These are phyloP conservation scores for Leucogyrophana mollusca DNA, from an alignment of 768 basidiomycete species.

Conservation along the genomic window DNA sequence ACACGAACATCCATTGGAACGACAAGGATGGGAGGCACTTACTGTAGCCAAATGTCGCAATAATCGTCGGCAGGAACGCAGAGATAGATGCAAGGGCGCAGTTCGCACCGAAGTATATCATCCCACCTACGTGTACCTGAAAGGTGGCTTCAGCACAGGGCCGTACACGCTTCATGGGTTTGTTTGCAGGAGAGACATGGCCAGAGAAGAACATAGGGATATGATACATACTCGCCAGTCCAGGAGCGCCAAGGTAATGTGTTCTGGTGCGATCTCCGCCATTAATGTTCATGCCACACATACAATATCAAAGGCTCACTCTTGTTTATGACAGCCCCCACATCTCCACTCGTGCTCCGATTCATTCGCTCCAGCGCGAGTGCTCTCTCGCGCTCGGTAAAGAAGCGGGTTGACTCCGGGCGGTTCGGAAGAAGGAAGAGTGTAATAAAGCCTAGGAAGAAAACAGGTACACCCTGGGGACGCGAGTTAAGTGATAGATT, in stretches of 20 bases:
- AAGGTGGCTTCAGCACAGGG: not conserved
- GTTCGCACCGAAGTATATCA: constrained; percentile 69
- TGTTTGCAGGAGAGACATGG: too few species aligned
- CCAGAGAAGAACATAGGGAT: not conserved
- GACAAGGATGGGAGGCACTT: constrained; percentile 20
- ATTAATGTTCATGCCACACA: too few species aligned
- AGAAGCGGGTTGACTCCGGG: constrained; percentile 59
- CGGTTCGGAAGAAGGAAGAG: constrained; percentile 56
- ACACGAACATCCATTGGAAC: not conserved
- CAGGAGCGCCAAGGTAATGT: constrained; percentile 53
- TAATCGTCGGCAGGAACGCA: constrained; percentile 75
- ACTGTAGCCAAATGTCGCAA: constrained; percentile 65
- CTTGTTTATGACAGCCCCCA: constrained; percentile 56
- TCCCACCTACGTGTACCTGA: constrained; percentile 49
- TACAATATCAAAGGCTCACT: constrained; percentile 40
- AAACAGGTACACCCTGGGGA: constrained; percentile 53
- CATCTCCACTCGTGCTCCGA: constrained; percentile 57
- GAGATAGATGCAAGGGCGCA: constrained; percentile 66
- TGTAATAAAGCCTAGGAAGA: constrained; percentile 52
- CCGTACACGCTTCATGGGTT: not conserved
- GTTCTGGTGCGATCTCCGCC: constrained; percentile 45
- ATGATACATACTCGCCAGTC: constrained; percentile 56
- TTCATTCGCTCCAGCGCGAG: constrained; percentile 64
- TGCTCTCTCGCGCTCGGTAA: constrained; percentile 45
- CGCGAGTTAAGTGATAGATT: too few species aligned